These are phyloP conservation scores for Crucihimalaya himalaica DNA, from an alignment of 345 rosid genomes.

Conservation along the genomic window DNA sequence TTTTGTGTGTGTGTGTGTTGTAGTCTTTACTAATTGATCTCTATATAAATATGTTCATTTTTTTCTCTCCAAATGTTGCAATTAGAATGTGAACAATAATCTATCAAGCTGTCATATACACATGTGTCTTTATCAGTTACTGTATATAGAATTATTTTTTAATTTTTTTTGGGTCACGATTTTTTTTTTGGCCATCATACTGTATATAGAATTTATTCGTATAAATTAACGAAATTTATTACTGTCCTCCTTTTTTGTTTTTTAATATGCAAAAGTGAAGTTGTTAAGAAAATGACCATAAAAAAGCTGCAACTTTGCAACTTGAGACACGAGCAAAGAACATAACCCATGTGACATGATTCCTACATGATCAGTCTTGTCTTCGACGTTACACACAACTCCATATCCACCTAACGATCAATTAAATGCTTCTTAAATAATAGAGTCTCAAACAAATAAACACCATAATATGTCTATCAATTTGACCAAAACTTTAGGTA, in stretches of 20 bases:
- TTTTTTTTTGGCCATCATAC: too few relatives aligned
- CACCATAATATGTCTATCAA: background rate
- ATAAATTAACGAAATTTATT: background rate
- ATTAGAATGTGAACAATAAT: background rate
- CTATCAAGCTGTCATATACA: background rate
- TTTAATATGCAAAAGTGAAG: constrained; percentile 9
- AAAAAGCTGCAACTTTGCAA: constrained; percentile 38
- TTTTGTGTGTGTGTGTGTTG: constrained; percentile 21
- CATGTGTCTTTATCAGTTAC: background rate
- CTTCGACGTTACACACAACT: constrained; percentile 39
- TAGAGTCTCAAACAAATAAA: background rate
- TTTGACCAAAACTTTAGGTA: background rate
- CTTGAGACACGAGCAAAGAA: constrained; percentile 39
- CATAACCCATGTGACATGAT: constrained; percentile 40
- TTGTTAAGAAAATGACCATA: constrained; percentile 11
- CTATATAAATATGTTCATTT: background rate
- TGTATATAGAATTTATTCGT: background rate
- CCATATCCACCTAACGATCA: constrained; percentile 18
- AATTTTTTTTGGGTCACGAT: too few relatives aligned
- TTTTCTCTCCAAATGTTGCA: background rate
- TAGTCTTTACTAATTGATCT: background rate
- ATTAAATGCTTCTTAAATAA: constrained; percentile 1
- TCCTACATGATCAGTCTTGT: constrained; percentile 38
- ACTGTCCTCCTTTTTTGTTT: background rate
- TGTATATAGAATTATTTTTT: too few relatives aligned